These are phyloP conservation scores for Carex myosuroides DNA, from an alignment of 176 grass and related monocot genomes.

Conservation along the genomic window DNA sequence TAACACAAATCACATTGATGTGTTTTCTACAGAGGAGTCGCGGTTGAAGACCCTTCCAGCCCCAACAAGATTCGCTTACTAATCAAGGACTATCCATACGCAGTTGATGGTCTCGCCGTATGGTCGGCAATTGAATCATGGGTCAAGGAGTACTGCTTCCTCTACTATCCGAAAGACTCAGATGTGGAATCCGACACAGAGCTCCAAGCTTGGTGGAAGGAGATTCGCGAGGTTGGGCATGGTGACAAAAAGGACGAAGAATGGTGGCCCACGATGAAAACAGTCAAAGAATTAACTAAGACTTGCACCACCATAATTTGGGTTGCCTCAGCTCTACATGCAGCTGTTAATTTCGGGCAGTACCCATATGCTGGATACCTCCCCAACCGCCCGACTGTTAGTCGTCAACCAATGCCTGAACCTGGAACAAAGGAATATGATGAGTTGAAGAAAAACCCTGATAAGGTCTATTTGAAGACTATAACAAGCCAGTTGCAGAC, in stretches of 20 bases:
- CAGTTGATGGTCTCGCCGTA: conserved; percentile 52
- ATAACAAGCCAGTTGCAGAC: conserved; percentile 69
- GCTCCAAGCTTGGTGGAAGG: conserved; percentile 80
- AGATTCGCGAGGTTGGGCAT: conserved; percentile 67
- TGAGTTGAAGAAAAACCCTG: conserved; percentile 32
- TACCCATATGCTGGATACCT: conserved; percentile 67
- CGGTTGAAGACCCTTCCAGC: conserved; percentile 32
- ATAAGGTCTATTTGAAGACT: conserved; percentile 50
- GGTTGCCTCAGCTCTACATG: conserved; percentile 68
- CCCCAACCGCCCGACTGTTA: conserved; percentile 63
- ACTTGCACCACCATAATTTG: conserved; percentile 72
- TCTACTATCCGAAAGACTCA: conserved; percentile 47
- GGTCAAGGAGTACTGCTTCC: conserved; percentile 51
- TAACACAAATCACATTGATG: background rate
- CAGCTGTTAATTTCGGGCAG: conserved; percentile 79
- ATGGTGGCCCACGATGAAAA: conserved; percentile 78
- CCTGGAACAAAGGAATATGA: conserved; percentile 9
- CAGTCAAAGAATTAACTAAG: conserved; percentile 42
- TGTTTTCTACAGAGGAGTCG: conserved; percentile 34
- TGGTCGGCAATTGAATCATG: conserved; percentile 65
- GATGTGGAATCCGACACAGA: conserved; percentile 39
- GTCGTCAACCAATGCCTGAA: conserved; percentile 53
- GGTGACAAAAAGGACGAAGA: conserved; percentile 51
- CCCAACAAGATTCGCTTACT: conserved; percentile 43
- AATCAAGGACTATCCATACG: conserved; percentile 79